A percentile compares a stretch with the other conserved stretches of the same genome.
Evolutionary conservation across 176 grass and related monocot species (phyloP).

Genomic region (Aegilops umbellulata): DNA sequence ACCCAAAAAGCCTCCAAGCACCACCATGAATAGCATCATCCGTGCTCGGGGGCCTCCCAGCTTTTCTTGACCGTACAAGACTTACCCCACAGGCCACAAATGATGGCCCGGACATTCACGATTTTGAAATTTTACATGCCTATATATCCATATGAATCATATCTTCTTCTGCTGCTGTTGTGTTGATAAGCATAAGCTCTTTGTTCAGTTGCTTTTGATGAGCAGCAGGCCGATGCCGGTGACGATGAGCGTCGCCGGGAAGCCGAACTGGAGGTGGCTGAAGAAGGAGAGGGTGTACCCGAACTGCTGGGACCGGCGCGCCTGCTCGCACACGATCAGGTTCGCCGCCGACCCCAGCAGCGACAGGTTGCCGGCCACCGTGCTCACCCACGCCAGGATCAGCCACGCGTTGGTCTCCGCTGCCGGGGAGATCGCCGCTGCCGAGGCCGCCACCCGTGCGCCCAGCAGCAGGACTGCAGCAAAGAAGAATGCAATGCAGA

Average conservation of each 20-base stretch:
- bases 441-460: conserved; percentile 63
- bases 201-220: conserved; percentile 37
- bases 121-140: no score
- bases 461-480: conserved; percentile 65
- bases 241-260: conserved; percentile 60
- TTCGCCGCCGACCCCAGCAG: conserved; percentile 88
- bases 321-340: conserved; percentile 93
- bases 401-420: conserved; percentile 71
- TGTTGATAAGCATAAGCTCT: background rate
- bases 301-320: conserved; percentile 52
- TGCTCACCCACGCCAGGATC: conserved; percentile 91
- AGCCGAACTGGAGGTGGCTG: conserved; percentile 72
- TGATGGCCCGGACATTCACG: no score
- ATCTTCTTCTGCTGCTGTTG: background rate
- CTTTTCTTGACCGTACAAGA: no score
- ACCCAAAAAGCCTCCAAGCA: no score
- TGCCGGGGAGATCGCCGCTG: conserved; percentile 46
- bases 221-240: conserved; percentile 68
- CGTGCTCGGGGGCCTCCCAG: no score
- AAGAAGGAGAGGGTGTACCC: conserved; percentile 90
- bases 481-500: background rate
- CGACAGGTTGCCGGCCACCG: conserved; percentile 93
- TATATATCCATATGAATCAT: conserved; percentile 25
- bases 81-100: no score
- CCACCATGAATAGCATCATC: no score